A percentile compares a stretch with the other conserved stretches of the same genome.
phyloP scores from a whole-genome alignment of 352 stramenopile genomes.

The Phytopythium ostracodes region DNA sequence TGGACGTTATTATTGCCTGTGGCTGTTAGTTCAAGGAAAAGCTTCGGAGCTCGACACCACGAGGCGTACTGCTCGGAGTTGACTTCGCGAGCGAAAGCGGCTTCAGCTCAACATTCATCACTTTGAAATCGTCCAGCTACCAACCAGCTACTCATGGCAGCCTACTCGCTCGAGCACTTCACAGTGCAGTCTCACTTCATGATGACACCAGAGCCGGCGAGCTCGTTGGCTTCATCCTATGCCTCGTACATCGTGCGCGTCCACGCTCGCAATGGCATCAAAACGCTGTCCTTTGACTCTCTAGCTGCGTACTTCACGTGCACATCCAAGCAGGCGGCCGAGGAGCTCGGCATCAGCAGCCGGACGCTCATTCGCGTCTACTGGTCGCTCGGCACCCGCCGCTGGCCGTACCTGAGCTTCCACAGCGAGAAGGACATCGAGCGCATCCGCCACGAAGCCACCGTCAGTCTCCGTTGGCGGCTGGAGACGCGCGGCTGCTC shows the following conservation, averaged over 20 bases:
- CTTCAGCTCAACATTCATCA: not conserved
- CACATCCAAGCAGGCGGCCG: conserved; percentile 46
- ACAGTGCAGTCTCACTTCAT: not conserved
- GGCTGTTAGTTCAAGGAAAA: not conserved
- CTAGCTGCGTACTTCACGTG: conserved; percentile 41
- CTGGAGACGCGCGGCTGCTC: conserved; percentile 26
- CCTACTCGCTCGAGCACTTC: not conserved
- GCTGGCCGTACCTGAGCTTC: conserved; percentile 51
- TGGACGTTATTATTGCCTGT: conserved; percentile 1
- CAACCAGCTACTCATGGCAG: conserved; percentile 1
- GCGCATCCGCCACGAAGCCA: conserved; percentile 44
- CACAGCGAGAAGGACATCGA: conserved; percentile 52
- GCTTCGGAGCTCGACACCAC: not conserved
- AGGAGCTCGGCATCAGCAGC: conserved; percentile 46
- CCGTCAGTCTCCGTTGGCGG: conserved; percentile 41
- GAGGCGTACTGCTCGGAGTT: not conserved
- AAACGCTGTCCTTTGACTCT: conserved; percentile 45
- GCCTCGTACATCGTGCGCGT: conserved; percentile 27
- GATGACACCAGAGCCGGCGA: not conserved
- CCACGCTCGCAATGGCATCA: conserved; percentile 33
- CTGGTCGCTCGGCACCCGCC: conserved; percentile 42
- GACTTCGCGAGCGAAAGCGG: not conserved
- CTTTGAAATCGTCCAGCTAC: conserved; percentile 5
- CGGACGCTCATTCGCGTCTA: conserved; percentile 51
- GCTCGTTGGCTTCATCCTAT: conserved; percentile 17